Percentiles rank a stretch among this genome's conserved stretches.
Conservation (phyloP, 768 basidiomycete genomes). For the Trametes gibbosa region DNA sequence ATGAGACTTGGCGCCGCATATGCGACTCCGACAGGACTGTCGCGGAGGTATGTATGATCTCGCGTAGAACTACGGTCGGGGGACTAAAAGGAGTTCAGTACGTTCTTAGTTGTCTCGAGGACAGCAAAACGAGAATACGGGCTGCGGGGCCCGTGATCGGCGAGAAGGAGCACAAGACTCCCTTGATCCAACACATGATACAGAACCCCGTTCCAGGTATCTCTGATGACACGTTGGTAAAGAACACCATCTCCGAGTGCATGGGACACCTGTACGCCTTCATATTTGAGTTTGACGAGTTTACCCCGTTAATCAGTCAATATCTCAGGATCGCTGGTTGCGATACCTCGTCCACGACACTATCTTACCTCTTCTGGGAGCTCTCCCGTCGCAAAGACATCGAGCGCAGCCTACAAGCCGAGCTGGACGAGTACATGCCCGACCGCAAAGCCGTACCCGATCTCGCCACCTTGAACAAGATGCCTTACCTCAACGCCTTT, state of each 20-base stretch:
- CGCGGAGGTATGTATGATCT: conserved; percentile 54
- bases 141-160: conserved; percentile 44
- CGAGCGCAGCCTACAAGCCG: conserved; percentile 62
- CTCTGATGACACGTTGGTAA: conserved; percentile 57
- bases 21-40: conserved; percentile 79
- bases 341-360: conserved; percentile 71
- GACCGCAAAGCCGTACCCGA: conserved; percentile 62
- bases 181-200: conserved; percentile 71
- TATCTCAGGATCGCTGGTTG: conserved; percentile 66
- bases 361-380: conserved; percentile 79
- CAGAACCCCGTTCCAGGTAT: conserved; percentile 51
- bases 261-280: conserved; percentile 75
- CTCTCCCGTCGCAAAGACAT: conserved; percentile 71
- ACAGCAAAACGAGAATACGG: conserved; percentile 67
- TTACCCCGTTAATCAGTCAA: background rate
- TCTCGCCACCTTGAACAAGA: conserved; percentile 50
- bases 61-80: background rate
- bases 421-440: conserved; percentile 71
- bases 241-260: conserved; percentile 73
- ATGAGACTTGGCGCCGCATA: conserved; percentile 64
- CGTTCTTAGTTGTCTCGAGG: conserved; percentile 71
- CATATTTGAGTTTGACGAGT: too few relatives aligned
- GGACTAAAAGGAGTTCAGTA: conserved; percentile 43
- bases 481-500: conserved; percentile 47
- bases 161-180: conserved; percentile 44